Evolutionary conservation across 2,329 filamentous ascomycete genomes (phyloP).

Genomic region (Raffaelea albimanens): DNA sequence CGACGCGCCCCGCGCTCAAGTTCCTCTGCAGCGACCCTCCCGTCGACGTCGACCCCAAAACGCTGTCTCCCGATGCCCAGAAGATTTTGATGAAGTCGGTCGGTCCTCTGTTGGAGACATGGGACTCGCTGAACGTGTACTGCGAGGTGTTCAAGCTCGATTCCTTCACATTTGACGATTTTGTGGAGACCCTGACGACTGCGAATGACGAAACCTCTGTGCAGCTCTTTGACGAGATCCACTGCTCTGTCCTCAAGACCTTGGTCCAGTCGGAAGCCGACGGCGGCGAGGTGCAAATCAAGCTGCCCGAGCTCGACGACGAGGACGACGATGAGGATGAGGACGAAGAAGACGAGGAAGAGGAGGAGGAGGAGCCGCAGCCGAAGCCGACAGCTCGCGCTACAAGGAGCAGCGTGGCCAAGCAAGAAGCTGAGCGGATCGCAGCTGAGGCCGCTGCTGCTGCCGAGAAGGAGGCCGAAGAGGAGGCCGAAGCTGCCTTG

Average conservation of each 20-base stretch:
- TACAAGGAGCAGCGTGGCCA: constrained; percentile 78
- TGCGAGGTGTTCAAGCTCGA: constrained; percentile 90
- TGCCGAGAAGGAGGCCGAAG: constrained; percentile 39
- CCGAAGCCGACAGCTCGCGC: constrained; percentile 58
- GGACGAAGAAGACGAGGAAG: constrained; percentile 50
- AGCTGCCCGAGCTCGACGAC: constrained; percentile 64
- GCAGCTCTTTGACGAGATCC: constrained; percentile 80
- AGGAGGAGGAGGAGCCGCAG: constrained; percentile 46
- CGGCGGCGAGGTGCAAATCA: constrained; percentile 70
- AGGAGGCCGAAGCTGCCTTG: constrained; percentile 36
- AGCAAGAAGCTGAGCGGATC: constrained; percentile 63
- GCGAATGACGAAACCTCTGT: constrained; percentile 65
- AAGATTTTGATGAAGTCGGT: constrained; percentile 75
- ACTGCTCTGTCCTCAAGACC: constrained; percentile 83
- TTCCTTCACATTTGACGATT: constrained; percentile 97
- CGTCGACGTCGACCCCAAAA: constrained; percentile 34
- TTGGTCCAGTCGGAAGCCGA: constrained; percentile 68
- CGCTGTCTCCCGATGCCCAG: constrained; percentile 31
- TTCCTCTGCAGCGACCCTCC: constrained; percentile 63
- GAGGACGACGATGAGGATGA: constrained; percentile 60
- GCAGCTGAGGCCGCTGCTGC: constrained; percentile 49
- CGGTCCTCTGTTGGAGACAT: constrained; percentile 78
- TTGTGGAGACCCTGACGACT: constrained; percentile 76
- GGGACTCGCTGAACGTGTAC: constrained; percentile 98
- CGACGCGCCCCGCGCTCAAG: constrained; percentile 64